These are phyloP conservation scores for Aplosporella prunicola DNA, from an alignment of 2,329 filamentous ascomycete genomes.

Conservation along the genomic window DNA sequence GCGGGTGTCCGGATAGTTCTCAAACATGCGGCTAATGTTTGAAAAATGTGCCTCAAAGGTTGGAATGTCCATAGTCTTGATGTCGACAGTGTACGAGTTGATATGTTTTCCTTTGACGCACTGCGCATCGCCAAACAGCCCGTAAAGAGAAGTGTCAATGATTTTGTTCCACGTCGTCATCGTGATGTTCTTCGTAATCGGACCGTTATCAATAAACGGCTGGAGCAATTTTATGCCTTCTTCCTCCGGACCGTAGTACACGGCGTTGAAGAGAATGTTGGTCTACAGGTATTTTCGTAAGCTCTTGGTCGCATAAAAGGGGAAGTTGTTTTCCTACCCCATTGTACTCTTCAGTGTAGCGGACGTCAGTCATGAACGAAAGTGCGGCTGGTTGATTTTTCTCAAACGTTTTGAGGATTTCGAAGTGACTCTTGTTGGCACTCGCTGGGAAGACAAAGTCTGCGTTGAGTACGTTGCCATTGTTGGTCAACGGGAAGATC, in stretches of 20 bases:
- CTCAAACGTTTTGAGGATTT: conserved; percentile 13
- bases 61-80: not conserved
- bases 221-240: not conserved
- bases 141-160: not conserved
- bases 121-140: not conserved
- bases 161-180: not conserved
- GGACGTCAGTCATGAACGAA: not conserved
- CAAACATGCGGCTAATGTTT: not conserved
- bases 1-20: too few relatives aligned
- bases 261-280: not conserved
- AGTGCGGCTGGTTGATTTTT: too few relatives aligned
- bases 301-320: too few relatives aligned
- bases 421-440: not conserved
- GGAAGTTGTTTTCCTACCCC: too few relatives aligned
- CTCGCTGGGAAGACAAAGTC: conserved; percentile 4
- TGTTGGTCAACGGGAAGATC: conserved; percentile 1
- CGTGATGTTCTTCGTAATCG: not conserved
- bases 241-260: not conserved
- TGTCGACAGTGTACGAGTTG: not conserved
- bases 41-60: not conserved
- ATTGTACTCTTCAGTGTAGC: not conserved
- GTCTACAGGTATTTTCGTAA: not conserved
- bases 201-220: not conserved
- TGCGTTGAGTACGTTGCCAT: conserved; percentile 10
- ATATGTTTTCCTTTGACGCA: not conserved